Evolutionary conservation across 352 stramenopile genomes (phyloP).

Genomic region (Pythium pyrilobum): DNA sequence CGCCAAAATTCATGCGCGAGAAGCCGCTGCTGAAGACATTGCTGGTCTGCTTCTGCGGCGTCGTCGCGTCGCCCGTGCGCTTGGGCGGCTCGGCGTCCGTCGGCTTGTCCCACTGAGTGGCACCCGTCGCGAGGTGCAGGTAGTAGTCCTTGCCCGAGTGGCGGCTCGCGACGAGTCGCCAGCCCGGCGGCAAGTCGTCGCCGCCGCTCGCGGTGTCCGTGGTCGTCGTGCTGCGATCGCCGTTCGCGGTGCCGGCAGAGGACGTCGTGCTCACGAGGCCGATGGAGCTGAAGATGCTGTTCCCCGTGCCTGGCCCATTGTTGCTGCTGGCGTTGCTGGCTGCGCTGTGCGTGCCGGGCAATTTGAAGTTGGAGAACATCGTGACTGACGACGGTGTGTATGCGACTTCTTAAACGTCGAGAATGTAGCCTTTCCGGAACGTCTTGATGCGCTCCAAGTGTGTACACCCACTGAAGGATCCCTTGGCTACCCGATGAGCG

Average conservation of each 20-base stretch:
- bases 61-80: constrained; percentile 25
- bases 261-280: constrained; percentile 10
- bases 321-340: constrained; percentile 19
- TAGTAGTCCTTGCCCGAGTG: constrained; percentile 67
- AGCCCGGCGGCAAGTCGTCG: constrained; percentile 49
- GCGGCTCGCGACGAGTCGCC: constrained; percentile 64
- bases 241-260: neutral
- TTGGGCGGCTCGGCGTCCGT: constrained; percentile 54
- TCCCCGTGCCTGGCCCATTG: constrained; percentile 29
- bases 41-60: constrained; percentile 20
- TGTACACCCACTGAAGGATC: too few relatives aligned
- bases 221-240: neutral
- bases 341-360: constrained; percentile 31
- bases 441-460: too few relatives aligned
- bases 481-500: too few relatives aligned
- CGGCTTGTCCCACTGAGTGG: constrained; percentile 64
- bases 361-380: constrained; percentile 72
- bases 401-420: neutral
- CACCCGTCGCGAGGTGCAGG: constrained; percentile 57
- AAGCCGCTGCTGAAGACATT: constrained; percentile 65
- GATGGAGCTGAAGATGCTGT: constrained; percentile 63
- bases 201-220: neutral
- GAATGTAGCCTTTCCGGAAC: too few relatives aligned
- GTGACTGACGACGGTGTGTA: neutral
- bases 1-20: constrained; percentile 51